These are phyloP conservation scores for Termitomyces eurrhizus DNA, from an alignment of 768 basidiomycete genomes.

Conservation along the genomic window DNA sequence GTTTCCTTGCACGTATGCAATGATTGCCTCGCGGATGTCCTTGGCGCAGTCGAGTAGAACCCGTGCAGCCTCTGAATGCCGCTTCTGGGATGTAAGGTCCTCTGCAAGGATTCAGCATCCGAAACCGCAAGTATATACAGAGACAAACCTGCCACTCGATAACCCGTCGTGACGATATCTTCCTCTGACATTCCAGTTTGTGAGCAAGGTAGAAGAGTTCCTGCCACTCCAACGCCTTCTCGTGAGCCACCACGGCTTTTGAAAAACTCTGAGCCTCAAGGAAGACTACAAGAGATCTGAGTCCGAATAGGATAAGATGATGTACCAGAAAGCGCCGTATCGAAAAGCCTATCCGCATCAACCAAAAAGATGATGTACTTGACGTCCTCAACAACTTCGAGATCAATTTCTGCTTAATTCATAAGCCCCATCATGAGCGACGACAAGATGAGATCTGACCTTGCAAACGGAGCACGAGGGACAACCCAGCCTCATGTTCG, in stretches of 20 bases:
- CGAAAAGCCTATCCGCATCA: constrained; percentile 86
- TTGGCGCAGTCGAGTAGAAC: constrained; percentile 82
- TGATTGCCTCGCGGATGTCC: constrained; percentile 73
- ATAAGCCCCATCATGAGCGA: neutral
- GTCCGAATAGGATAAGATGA: neutral
- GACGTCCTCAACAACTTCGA: constrained; percentile 88
- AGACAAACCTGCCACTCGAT: constrained; percentile 73
- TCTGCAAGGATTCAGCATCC: constrained; percentile 43
- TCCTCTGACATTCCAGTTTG: constrained; percentile 46
- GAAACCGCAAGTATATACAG: neutral
- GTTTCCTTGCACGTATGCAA: constrained; percentile 75
- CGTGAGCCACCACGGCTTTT: constrained; percentile 86
- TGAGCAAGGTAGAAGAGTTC: constrained; percentile 83
- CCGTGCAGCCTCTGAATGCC: constrained; percentile 73
- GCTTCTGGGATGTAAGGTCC: constrained; percentile 76
- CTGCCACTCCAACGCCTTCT: constrained; percentile 86
- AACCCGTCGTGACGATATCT: constrained; percentile 61
- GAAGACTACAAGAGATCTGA: constrained; percentile 52
- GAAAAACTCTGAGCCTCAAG: constrained; percentile 53
- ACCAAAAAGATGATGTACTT: constrained; percentile 99
- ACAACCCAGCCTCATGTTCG: constrained; percentile 83
- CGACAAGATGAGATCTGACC: constrained; percentile 37
- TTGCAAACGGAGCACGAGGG: constrained; percentile 70
- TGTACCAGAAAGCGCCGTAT: constrained; percentile 82
- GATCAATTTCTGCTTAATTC: constrained; percentile 45